Evolutionary conservation across 305 asterid species (phyloP).

Genomic region (Rubia balearica): DNA sequence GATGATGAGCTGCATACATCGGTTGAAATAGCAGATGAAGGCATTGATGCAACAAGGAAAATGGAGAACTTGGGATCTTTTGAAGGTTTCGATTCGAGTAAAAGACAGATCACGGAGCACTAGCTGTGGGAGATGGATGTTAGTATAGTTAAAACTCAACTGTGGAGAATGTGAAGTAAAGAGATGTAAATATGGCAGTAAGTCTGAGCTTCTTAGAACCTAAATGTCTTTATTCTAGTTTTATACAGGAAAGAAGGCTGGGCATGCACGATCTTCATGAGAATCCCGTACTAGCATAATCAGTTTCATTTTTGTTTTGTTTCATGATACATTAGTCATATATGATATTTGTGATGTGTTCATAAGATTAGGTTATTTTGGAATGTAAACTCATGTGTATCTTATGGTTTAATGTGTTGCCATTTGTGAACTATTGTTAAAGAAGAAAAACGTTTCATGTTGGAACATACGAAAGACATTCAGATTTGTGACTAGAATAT

Average conservation of each 20-base stretch:
- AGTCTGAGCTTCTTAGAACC: neutral
- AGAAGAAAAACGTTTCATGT: too few relatives aligned
- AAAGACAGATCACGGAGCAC: neutral
- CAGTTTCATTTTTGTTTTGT: too few relatives aligned
- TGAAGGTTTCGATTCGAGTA: conserved; percentile 31
- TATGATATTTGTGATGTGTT: too few relatives aligned
- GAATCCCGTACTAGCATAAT: too few relatives aligned
- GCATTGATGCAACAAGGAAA: conserved; percentile 18
- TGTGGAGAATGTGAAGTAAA: neutral
- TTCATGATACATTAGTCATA: too few relatives aligned
- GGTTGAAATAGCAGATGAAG: conserved; percentile 21
- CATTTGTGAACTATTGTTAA: too few relatives aligned
- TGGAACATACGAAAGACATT: too few relatives aligned
- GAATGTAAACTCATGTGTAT: too few relatives aligned
- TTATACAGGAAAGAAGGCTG: neutral
- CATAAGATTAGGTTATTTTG: too few relatives aligned
- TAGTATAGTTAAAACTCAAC: neutral
- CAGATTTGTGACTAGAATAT: too few relatives aligned
- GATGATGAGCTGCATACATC: conserved; percentile 19
- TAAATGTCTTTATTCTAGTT: neutral
- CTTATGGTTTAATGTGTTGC: too few relatives aligned
- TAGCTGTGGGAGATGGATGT: conserved; percentile 5
- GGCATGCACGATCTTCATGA: too few relatives aligned
- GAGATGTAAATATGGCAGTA: neutral
- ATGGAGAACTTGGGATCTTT: conserved; percentile 31